These are phyloP conservation scores for Leishmania gerbilli DNA, from an alignment of 208 protist genomes.

Conservation along the genomic window DNA sequence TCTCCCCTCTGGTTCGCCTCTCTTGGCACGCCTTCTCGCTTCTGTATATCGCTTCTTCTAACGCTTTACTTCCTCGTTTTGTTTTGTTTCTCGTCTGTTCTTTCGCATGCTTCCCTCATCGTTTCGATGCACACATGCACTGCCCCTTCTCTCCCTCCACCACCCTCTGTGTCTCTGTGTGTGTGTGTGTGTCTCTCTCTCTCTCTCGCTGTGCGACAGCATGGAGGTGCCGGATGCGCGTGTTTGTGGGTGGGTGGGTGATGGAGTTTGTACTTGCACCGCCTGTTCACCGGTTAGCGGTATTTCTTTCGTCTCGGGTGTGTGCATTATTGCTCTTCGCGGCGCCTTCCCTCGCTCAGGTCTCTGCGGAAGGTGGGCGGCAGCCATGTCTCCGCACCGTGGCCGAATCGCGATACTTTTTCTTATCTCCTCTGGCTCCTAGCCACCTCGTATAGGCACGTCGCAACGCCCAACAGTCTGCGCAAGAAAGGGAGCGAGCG, in stretches of 20 bases:
- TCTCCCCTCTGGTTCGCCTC: background rate
- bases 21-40: background rate
- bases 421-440: background rate
- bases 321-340: background rate
- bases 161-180: background rate
- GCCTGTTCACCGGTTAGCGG: background rate
- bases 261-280: background rate
- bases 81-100: background rate
- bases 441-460: background rate
- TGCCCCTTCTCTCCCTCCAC: background rate
- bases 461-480: background rate
- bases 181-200: background rate
- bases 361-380: background rate
- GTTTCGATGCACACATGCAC: background rate
- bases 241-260: background rate
- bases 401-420: background rate
- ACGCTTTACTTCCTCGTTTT: background rate
- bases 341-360: background rate
- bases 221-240: background rate
- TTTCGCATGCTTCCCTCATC: background rate
- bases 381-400: background rate
- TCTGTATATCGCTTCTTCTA: background rate
- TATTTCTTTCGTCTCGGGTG: background rate
- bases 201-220: background rate
- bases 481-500: background rate